Percentiles rank a stretch among this genome's conserved stretches.
Conservation (phyloP, 73 alveolate genomes). For the Tetrahymena borealis region DNA sequence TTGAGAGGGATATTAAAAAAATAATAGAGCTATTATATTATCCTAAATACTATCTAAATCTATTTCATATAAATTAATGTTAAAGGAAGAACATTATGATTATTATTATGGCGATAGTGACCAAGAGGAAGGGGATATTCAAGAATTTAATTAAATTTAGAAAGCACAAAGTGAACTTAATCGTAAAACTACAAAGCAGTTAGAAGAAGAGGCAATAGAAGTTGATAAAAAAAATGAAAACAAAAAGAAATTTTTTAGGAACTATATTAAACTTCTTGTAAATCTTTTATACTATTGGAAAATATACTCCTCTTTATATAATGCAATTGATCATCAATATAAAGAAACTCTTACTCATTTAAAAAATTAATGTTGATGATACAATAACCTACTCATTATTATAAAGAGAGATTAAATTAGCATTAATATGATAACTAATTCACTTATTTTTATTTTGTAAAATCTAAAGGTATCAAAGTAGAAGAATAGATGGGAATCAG, state of each 20-base stretch:
- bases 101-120: not conserved
- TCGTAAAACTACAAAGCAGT: not conserved
- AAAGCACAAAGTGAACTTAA: not conserved
- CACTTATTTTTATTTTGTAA: not conserved
- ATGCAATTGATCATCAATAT: not conserved
- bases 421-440: too few relatives aligned
- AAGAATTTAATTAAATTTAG: not conserved
- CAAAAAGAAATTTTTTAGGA: not conserved
- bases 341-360: not conserved
- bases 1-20: too few relatives aligned
- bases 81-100: not conserved
- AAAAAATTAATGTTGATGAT: not conserved
- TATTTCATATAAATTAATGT: too few relatives aligned
- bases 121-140: not conserved
- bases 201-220: not conserved
- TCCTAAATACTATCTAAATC: too few relatives aligned
- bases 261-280: not conserved
- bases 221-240: not conserved
- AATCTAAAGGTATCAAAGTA: constrained; percentile 41
- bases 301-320: not conserved
- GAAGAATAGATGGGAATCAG: constrained; percentile 51
- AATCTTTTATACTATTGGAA: not conserved
- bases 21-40: too few relatives aligned
- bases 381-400: not conserved
- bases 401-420: too few relatives aligned